phyloP scores from a whole-genome alignment of 495 filamentous ascomycete genomes.

The Aspergillus sparsus region DNA sequence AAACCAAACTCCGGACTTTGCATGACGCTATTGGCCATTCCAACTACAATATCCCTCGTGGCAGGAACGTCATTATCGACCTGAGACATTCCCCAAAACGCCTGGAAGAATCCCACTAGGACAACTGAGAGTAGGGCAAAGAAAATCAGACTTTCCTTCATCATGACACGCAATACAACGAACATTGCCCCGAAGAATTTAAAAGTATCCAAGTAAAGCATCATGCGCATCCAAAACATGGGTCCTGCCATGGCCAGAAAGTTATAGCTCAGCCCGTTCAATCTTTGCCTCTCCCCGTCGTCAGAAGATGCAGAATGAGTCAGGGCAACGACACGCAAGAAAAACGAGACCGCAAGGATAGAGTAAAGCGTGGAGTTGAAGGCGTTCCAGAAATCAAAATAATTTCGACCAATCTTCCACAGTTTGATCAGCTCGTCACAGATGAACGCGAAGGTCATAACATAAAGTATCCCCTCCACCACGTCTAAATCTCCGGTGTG shows the following conservation, averaged over 20 bases:
- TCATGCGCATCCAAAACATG: slow-evolving; percentile 94
- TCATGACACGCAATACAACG: slow-evolving; percentile 96
- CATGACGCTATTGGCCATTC: slow-evolving; percentile 90
- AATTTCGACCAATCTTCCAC: slow-evolving; percentile 87
- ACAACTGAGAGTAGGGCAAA: slow-evolving; percentile 90
- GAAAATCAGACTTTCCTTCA: slow-evolving; percentile 97
- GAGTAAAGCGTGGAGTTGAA: slow-evolving; percentile 85
- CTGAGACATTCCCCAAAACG: slow-evolving; percentile 90
- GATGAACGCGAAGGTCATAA: slow-evolving; percentile 91
- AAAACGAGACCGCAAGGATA: slow-evolving; percentile 72
- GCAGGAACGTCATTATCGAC: slow-evolving; percentile 65
- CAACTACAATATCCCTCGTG: slow-evolving; percentile 74
- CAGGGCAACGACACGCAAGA: slow-evolving; percentile 75
- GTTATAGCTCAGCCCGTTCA: slow-evolving; percentile 85
- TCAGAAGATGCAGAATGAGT: slow-evolving; percentile 54
- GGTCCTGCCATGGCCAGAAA: slow-evolving; percentile 88
- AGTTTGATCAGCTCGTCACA: slow-evolving; percentile 84
- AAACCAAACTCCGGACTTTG: slow-evolving; percentile 85
- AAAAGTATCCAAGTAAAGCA: slow-evolving; percentile 91
- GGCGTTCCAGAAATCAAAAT: slow-evolving; percentile 92
- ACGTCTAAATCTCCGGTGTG: slow-evolving; percentile 74
- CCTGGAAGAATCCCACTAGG: slow-evolving; percentile 87
- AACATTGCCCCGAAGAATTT: slow-evolving; percentile 98
- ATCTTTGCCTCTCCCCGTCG: slow-evolving; percentile 57
- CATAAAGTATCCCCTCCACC: slow-evolving; percentile 81